A percentile compares a stretch with the other conserved stretches of the same genome.
Evolutionary conservation across 371 early-diverging fungal species (phyloP).

Genomic region (Synchytrium microbalum): DNA sequence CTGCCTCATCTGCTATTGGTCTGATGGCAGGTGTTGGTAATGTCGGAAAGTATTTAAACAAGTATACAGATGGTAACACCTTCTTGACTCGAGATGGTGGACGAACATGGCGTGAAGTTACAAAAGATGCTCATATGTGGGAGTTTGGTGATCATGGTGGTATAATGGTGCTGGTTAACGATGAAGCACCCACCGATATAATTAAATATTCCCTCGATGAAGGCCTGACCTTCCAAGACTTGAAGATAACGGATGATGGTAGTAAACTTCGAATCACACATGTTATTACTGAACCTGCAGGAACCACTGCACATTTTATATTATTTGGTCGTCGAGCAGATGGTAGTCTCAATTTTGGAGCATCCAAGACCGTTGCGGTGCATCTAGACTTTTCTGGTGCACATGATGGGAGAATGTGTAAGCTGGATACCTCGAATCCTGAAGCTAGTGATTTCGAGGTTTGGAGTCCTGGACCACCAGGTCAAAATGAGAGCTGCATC

Average conservation of each 20-base stretch:
- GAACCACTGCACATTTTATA: slow-evolving; percentile 31
- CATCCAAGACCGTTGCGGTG: slow-evolving; percentile 18
- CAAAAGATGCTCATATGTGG: slow-evolving; percentile 36
- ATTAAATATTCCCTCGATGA: slow-evolving; percentile 32
- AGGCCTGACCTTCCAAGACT: slow-evolving; percentile 19
- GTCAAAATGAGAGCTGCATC: slow-evolving; percentile 22
- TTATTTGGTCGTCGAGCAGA: slow-evolving; percentile 25
- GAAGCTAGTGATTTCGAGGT: slow-evolving; percentile 33
- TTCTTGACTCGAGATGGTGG: slow-evolving; percentile 43
- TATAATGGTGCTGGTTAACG: slow-evolving; percentile 37
- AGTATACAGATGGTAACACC: slow-evolving; percentile 32
- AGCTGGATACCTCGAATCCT: slow-evolving; percentile 6
- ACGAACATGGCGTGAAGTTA: slow-evolving; percentile 34
- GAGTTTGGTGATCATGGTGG: slow-evolving; percentile 47
- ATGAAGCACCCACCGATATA: slow-evolving; percentile 26
- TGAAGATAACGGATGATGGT: slow-evolving; percentile 17
- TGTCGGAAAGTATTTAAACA: slow-evolving; percentile 28
- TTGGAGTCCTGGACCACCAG: slow-evolving; percentile 28
- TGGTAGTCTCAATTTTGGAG: slow-evolving; percentile 7
- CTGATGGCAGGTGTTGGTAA: slow-evolving; percentile 46
- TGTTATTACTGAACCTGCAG: slow-evolving; percentile 37
- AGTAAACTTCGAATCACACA: slow-evolving; percentile 28
- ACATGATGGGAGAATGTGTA: slow-evolving; percentile 19
- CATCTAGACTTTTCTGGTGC: slow-evolving; percentile 30
- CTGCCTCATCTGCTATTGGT: slow-evolving; percentile 34